Evolutionary conservation across 2,329 filamentous ascomycete species (phyloP).

Genomic region (Boeremia exigua): DNA sequence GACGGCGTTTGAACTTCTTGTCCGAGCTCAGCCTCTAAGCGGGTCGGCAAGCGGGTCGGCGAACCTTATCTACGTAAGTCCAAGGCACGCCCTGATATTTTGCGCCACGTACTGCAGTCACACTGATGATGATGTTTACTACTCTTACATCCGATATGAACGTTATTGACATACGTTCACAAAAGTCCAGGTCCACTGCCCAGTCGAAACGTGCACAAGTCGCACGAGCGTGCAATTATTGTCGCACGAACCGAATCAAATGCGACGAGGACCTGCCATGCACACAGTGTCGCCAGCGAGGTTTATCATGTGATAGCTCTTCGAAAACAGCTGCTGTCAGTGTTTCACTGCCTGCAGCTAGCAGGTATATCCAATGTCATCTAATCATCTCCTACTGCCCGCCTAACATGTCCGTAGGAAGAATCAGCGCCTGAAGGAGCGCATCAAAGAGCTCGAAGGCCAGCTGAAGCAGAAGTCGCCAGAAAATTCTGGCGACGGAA

Average conservation of each 20-base stretch:
- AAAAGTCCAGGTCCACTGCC: conserved; percentile 3
- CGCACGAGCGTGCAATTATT: conserved; percentile 6
- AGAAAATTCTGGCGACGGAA: neutral
- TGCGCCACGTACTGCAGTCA: neutral
- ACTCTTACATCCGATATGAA: conserved; percentile 6
- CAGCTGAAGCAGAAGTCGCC: conserved; percentile 2
- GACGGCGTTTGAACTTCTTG: neutral
- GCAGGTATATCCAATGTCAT: conserved; percentile 2
- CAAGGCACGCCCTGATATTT: neutral
- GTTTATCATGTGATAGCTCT: conserved; percentile 1
- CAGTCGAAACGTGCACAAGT: conserved; percentile 5
- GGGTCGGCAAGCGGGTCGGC: neutral
- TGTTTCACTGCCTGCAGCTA: conserved; percentile 1
- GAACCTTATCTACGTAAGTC: neutral
- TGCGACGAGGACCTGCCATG: conserved; percentile 9
- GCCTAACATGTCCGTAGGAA: conserved; percentile 1
- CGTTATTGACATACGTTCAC: conserved; percentile 2
- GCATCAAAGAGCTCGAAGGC: conserved; percentile 8
- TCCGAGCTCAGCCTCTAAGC: neutral
- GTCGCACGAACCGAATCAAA: conserved; percentile 10
- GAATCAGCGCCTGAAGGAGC: conserved; percentile 8
- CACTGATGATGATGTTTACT: conserved; percentile 7
- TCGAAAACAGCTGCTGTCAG: neutral
- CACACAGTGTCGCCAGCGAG: conserved; percentile 10
- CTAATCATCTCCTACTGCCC: neutral